Evolutionary conservation across 2,329 filamentous ascomycete species (phyloP), one percentile per base, ranked within the genome.

Genomic region (Thielaviopsis musarum): DNA sequence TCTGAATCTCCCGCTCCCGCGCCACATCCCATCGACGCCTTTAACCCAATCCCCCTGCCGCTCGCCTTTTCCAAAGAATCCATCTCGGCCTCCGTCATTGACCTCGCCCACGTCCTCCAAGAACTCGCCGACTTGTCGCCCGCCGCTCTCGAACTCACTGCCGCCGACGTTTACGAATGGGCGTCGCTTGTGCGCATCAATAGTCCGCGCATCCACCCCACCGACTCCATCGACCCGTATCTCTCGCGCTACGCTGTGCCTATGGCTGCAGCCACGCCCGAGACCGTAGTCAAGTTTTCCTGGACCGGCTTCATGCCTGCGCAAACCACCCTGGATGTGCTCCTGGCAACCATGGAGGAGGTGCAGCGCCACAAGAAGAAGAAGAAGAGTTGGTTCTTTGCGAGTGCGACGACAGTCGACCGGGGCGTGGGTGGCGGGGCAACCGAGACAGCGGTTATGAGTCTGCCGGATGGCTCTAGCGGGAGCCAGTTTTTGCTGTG

Each of bases 111-210:
- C 41, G n/a, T 52, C 48, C 52, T 45, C 22, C 13, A 54, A 45
- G 34, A 60, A 12, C 45, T 61, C 52, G 34, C 67, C 70, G 5
- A 65, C 69, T 13, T 49, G 13, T 48, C 54, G 2, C 59, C 65
- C 10, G 64, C 66, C 15, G 62, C 69, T 15, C 61, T 64, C 17
- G 53, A 56, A n/a, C 15, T 54, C 22, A 77, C 77, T 62, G 78
- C 80, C 1, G 74, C 77, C 0, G 81, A 84, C 19, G 67, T 85
- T 13, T 82, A 90, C 64, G 88, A 93, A 70, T 93, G 85, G 83
- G 67, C 91, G 0, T 83, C 83, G 2, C 70, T 94, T n/a, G 68
- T 84, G 5, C 76, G 78, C 12, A 74, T 90, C 0, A 71, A 75
- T 10, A 88, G 85, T 59, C 81, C 84, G n/a, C 76, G 87, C 24